Base-by-base conservation (phyloP, 179 eudicot genomes). In the Drosera spatulata region DNA sequence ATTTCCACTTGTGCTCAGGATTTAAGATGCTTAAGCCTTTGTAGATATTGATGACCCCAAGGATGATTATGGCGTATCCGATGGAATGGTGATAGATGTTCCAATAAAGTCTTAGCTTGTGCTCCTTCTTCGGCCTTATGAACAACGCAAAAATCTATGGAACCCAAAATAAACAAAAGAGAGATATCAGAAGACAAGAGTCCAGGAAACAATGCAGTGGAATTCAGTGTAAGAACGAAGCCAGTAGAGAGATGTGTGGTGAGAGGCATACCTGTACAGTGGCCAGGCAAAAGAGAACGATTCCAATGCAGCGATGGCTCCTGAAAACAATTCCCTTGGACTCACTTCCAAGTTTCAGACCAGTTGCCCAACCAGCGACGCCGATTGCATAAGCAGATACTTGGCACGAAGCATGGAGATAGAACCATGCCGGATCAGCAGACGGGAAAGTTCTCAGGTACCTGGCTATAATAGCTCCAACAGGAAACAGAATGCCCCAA, bases 361-460 rank as follows among this genome's bases (percentile, higher is more conserved):
- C 68, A 10, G 68, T 65, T 9, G 68, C 68, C 68, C 68, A 65
- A 2, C 68, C 68, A 39, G 68, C 68, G 14, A 65, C 68, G 0
- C 68, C 68, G 3, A 65, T 58, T 11, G 68, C 61, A 42, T 65
- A 65, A 0, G 49, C 68, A 14, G 60, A 50, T 49, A 65, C 37
- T 65, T 65, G 68, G 50, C 68, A 65, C 3, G 56, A 56, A 33
- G 38, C 62, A 41, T 65, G 68, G 56, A 65, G 62, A 52, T 65
- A 65, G 38, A 65, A 65, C 68, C 68, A 65, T 47, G 62, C 68
- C 9, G 68, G 68, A 15, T 65, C 68, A 6, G 68, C 68, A 13
- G 68, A 57, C 54, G 39, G 37, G 50, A 65, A 65, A 15, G 62
- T 65, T 22, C 62, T 47, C 39, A 65, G 12, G 62, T 65, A 65